These are phyloP conservation scores for Vigna trinervia DNA, from an alignment of 306 rosid genomes.

Conservation along the genomic window DNA sequence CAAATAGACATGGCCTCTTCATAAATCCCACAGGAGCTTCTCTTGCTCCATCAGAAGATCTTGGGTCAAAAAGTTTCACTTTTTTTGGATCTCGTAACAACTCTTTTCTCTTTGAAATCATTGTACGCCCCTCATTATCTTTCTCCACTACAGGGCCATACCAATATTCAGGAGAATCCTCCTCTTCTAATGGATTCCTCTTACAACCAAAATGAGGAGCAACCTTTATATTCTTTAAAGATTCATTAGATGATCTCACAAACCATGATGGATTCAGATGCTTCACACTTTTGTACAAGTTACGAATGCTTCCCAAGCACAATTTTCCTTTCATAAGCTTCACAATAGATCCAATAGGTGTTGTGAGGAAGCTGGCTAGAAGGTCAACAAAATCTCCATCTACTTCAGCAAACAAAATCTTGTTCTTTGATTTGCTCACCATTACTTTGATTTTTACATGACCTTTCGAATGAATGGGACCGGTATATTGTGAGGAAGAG, in stretches of 20 bases:
- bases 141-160: background rate
- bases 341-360: background rate
- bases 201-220: constrained; percentile 1
- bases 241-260: background rate
- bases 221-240: background rate
- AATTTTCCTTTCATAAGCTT: background rate
- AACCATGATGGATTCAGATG: constrained; percentile 1
- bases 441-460: constrained; percentile 14
- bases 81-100: background rate
- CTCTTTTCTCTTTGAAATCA: background rate
- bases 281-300: constrained; percentile 26
- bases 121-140: background rate
- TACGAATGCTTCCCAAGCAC: background rate
- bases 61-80: background rate
- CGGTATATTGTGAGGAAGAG: constrained; percentile 15
- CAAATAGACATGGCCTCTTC: background rate
- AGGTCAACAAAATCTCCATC: constrained; percentile 41
- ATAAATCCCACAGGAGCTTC: background rate
- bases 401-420: constrained; percentile 36
- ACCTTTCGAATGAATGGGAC: background rate
- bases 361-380: constrained; percentile 41
- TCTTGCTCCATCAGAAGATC: background rate
- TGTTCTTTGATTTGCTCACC: constrained; percentile 38
- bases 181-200: background rate
- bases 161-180: background rate